Conservation (phyloP, 345 rosid genomes). For the Odontarrhena argentea region DNA sequence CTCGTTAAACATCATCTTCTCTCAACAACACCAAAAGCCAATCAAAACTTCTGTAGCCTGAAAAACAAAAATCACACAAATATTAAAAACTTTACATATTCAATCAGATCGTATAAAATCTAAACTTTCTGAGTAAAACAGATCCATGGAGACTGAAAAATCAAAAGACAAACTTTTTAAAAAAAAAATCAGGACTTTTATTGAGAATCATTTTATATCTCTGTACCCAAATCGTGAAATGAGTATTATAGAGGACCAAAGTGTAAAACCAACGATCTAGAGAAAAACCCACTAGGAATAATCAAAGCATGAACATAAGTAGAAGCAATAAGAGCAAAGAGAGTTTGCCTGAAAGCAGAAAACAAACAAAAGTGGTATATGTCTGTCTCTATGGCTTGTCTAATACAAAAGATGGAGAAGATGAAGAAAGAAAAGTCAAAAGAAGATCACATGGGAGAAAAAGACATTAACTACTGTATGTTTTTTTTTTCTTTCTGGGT, state of each 20-base stretch:
- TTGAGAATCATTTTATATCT: background rate
- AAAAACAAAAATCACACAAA: background rate
- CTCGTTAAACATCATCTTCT: conserved; percentile 53
- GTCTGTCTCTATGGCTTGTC: conserved; percentile 8
- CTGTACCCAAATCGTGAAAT: conserved; percentile 5
- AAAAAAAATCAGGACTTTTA: background rate
- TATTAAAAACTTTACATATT: background rate
- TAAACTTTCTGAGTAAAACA: background rate
- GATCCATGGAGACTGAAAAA: background rate
- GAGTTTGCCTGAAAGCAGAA: conserved; percentile 35
- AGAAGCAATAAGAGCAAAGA: conserved; percentile 14
- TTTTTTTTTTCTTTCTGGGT: conserved; percentile 18
- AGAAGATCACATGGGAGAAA: conserved; percentile 37
- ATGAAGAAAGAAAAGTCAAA: conserved; percentile 33
- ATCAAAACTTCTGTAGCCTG: conserved; percentile 19
- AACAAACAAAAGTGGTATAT: conserved; percentile 23
- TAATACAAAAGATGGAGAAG: conserved; percentile 1
- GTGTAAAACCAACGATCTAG: conserved; percentile 7
- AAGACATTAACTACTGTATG: conserved; percentile 24
- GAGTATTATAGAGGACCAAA: background rate
- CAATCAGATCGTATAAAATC: background rate
- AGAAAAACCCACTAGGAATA: background rate
- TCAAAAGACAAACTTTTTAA: background rate
- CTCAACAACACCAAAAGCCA: conserved; percentile 6
- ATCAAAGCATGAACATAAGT: background rate